Base-by-base conservation (phyloP, 768 basidiomycete species). In the Boletellus sp. region DNA sequence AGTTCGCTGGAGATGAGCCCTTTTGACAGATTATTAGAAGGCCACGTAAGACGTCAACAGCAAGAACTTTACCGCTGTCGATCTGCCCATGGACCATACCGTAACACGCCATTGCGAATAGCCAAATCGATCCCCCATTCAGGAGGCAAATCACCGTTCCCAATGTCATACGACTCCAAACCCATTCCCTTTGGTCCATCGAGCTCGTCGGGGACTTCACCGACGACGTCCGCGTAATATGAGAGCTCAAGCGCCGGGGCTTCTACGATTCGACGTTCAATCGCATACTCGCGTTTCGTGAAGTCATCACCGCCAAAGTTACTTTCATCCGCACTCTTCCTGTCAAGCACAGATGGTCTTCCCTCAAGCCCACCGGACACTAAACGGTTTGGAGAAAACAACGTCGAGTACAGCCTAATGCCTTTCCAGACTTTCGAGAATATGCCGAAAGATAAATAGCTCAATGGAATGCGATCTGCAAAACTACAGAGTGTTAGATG, bases 61-160 rank as follows among this genome's bases (percentile, higher is more conserved):
- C 34, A 20, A 12, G 45, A 19, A 51, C 43, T 70, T 58, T 61
- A 85, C 90, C 94, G 76, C 68, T 96, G 95, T 22, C 94, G 78
- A 70, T 98, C 95, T 20, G 94, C 87, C 95, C 95, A 98, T 4
- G 95, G 95, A 5, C 95, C 95, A 63, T 97, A 98, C 17, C 81
- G 78, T 32, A 96, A 56, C 32, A 76, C 66, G 0, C 91, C 94
- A 16, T 84, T 83, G 50, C 81, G 73, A n/a, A 97, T 73, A 16
- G 85, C 77, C 16, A 98, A 57, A 61, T 98, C 90, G 22, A 96
- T 71, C 3, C 94, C 95, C 90, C 94, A 98, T 62, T 98, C 91
- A 6, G 95, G 95, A 19, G 88, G 76, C 36, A 85, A 62, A 59
- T 90, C 94, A 1, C 91, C 87, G 61, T 96, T 96, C 3, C 90